Evolutionary conservation across 2,329 filamentous ascomycete species (phyloP), one percentile per base, ranked within the genome.

Genomic region (Neofusicoccum umdonicola): DNA sequence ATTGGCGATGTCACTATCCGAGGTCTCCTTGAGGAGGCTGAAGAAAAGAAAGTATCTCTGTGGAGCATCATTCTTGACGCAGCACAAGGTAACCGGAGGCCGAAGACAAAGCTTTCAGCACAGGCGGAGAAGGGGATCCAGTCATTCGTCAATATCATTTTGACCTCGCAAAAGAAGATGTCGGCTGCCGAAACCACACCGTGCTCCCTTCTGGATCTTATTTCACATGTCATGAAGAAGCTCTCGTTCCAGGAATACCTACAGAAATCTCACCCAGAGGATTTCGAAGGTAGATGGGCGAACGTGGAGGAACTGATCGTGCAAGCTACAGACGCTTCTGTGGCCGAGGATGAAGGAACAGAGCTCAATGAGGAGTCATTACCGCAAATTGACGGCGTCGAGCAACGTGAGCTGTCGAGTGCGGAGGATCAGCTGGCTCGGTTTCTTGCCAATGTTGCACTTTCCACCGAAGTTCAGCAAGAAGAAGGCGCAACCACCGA

Each of bases 261-360:
- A 5, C 84, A 89, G 69, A 84, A 85, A 11, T 85, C 87, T 22
- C 90, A 94, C 69, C 82, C 85, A 0, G 88, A 95, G 17, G 89
- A 94, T 66, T 85, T 90, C 68, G 92, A 95, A 69, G 83, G 88
- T 64, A 84, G 93, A 66, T 95, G 93, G 91, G 89, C 88, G 37
- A 98, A 97, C 70, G 88, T 98, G 0, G 87, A 95, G 71, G 94
- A 98, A 76, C 86, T 98, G n/a, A 80, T 96, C 64, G 86, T 82
- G 15, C 88, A 97, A 72, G 92, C 92, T 1, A 84, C 83, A 3
- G 93, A 97, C 66, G 89, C 93, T 65, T 77, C 79, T 1, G 73
- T 80, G 77, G 76, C 78, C 71, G 56, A 82, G 79, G 62, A 74
- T 75, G 66, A 78, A 71, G 73, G 71, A 6, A 72, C 73, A 39